Base-by-base conservation (phyloP, 2,329 filamentous ascomycete genomes). In the Myriosclerotinia curreyana region DNA sequence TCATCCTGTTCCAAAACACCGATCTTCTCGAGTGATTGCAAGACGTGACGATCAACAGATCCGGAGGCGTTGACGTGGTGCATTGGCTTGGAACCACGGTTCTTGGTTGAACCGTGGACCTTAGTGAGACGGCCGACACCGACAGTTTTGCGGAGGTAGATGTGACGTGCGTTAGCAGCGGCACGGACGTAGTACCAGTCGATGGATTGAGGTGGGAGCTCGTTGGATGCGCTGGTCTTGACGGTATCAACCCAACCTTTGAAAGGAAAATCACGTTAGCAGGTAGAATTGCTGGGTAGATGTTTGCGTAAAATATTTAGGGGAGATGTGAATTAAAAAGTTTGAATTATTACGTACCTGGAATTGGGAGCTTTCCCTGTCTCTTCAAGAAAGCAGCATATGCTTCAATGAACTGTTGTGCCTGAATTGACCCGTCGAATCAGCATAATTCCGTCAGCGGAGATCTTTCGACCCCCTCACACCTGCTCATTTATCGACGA, bases 71-170 rank as follows among this genome's bases (percentile, higher is more conserved):
- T 90, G 76, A 96, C 91, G 86, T 99, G 95, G 83, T 96, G 89
- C 71, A 88, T 91, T 78, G 95, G 95, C 74, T 90, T 87, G 75
- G 87, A 87, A 76, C 95, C 95, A 75, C 95, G 92, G 90, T 98
- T 99, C 89, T 96, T 97, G 84, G 90, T 90, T 75, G 87, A 90
- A 76, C 92, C 95, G 87, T 99, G 95, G 72, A 90, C 90, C 85
- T 96, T 96, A 81, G 94, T 90, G 75, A 99, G 88, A 78, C 95
- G 92, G 82, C 95, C 95, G 74, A 99, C 92, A 86, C 95, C 95
- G 78, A 99, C 93, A 70, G 93, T 97, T 87, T 99, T 99, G 84
- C 95, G 91, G 80, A 99, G 86, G 87, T 99, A 99, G 85, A 99
- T 89, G 86, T 98, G 94, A 78, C 93, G 92, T 77, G 95, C 95